phyloP scores from a whole-genome alignment of 176 grass and related monocot species.

The Avena eriantha region DNA sequence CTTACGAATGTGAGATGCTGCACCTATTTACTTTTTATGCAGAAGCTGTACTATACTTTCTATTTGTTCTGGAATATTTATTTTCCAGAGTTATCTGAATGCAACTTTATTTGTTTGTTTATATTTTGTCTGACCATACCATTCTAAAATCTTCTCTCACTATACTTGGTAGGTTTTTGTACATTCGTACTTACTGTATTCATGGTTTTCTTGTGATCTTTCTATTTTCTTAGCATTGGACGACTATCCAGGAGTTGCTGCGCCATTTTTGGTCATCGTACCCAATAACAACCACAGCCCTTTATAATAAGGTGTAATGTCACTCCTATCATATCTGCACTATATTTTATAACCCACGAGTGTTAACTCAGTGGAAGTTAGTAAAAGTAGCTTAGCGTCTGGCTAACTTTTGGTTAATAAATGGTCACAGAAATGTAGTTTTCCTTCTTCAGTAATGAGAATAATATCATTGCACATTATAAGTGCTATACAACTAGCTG shows the following conservation, averaged over 20 bases:
- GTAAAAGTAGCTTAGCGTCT: neutral
- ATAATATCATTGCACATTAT: neutral
- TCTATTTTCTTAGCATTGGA: conserved; percentile 81
- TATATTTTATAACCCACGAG: neutral
- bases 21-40: conserved; percentile 13
- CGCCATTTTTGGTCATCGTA: conserved; percentile 96
- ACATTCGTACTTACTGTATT: conserved; percentile 10
- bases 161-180: conserved; percentile 35
- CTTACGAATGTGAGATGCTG: conserved; percentile 83
- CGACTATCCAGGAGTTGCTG: conserved; percentile 83
- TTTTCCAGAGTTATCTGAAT: neutral
- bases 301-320: conserved; percentile 81
- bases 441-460: conserved; percentile 25
- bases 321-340: conserved; percentile 6
- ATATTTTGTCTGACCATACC: conserved; percentile 14
- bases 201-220: conserved; percentile 29
- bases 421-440: neutral
- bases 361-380: neutral
- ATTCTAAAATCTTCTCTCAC: conserved; percentile 9
- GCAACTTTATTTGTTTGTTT: conserved; percentile 1
- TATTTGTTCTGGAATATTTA: conserved; percentile 9
- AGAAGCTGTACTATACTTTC: neutral
- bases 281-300: conserved; percentile 70
- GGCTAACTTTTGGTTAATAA: neutral
- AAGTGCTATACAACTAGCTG: neutral